Evolutionary conservation across 495 filamentous ascomycete genomes (phyloP), one percentile per base, ranked within the genome.

Genomic region (Usnea hakonensis): DNA sequence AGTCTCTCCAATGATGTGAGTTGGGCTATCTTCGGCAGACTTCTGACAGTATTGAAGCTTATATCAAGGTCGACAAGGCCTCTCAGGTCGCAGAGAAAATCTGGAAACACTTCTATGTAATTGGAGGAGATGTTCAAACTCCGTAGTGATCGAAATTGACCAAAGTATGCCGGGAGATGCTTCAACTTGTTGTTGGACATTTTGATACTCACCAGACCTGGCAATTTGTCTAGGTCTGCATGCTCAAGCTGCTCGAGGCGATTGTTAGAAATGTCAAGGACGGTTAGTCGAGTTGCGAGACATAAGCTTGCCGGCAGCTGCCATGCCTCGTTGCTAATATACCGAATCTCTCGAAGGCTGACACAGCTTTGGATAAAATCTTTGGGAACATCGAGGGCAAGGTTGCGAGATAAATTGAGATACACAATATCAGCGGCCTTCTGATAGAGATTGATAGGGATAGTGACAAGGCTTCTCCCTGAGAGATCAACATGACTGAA

Each of bases 361-460:
- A 85, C 84, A 73, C 95, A 99, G 46, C 89, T 85, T 69, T 95
- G 90, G 55, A 99, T 93, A 73, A 99, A 99, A 73, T 99, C 94
- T 69, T 90, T 90, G 1, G 94, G 94, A 17, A 99, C 84, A 71
- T 97, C 90, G 52, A 99, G 79, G 1, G 90, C 90, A 19, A 97
- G 81, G 66, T 99, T 99, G 28, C 87, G 80, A 0, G 93, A 97
- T 33, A 99, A 76, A 69, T 97, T 97, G 37, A 99, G 78, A 10
- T 90, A 95, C 57, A 96, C 93, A 64, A 99, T 97, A 65, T 97
- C 94, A 14, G 84, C 78, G 2, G 92, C 87, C 73, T 89, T 95
- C 65, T 90, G 89, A 71, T 97, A 97, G 16, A 99, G 83, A 4
- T 85, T 84, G 65, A 97, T 96, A 11, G 94, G 94, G 52, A 99